Base-by-base conservation (phyloP, 371 early-diverging fungal genomes). In the Mucor velutinosus region DNA sequence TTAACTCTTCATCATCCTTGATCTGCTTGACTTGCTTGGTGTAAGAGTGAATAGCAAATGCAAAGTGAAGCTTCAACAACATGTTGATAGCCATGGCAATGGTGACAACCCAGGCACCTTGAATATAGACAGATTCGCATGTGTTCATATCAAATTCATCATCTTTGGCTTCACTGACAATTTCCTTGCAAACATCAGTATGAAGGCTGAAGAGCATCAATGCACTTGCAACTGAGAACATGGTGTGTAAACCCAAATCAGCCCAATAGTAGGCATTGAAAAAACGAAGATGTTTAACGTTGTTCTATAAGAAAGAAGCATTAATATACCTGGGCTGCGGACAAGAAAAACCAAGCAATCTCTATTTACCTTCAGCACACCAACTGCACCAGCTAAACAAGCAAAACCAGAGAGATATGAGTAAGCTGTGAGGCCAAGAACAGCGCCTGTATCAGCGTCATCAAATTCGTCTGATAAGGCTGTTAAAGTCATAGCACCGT, bases 11-110 rank as follows among this genome's bases (percentile, higher is more conserved):
- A 37, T 70, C 65, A 11, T 61, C 17, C 0, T 27, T 41, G 19
- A 43, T 37, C 65, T 65, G 61, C 27, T 65, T 53, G 4, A 77
- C 73, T 43, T 51, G 69, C 8, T 66, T 69, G 23, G 66, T 71
- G 55, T 81, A 81, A 32, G 75, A 53, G 32, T 75, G 79, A 58
- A 81, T 77, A 45, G 82, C 82, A 55, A 81, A 74, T 21, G 79
- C 82, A 65, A 74, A 81, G 39, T 81, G 82, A 65, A 81, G 72
- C 74, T 81, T 79, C 64, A 81, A 64, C 17, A 81, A 49, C 73
- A 81, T 64, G 47, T 74, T 77, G 45, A 81, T 56, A 1, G 77
- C 76, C 79, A 79, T 75, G 3, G 75, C 76, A 23, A 77, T 14
- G 10, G 73, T 77, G 11, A 77, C 67, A 27, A 81, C 49, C 77